These are phyloP conservation scores for Metarhizium guizhouense DNA, from an alignment of 2,329 filamentous ascomycete genomes.

Conservation along the genomic window DNA sequence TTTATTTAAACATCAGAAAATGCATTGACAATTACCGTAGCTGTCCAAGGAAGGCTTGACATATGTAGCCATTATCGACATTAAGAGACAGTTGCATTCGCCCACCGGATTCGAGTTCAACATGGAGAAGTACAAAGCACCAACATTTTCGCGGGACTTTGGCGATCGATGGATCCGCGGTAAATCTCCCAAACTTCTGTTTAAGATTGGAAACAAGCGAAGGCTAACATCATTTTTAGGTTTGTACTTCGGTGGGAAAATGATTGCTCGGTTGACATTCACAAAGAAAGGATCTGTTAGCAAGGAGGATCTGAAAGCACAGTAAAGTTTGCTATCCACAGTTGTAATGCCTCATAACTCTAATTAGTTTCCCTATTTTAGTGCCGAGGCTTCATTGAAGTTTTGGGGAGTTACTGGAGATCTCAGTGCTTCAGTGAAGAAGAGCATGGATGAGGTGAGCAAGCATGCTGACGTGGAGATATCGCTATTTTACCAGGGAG, in stretches of 20 bases:
- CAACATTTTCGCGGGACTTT: background rate
- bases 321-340: background rate
- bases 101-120: background rate
- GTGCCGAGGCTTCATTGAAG: background rate
- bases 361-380: background rate
- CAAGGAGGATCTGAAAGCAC: background rate
- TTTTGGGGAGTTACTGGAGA: background rate
- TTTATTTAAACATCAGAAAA: too few relatives aligned
- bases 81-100: background rate
- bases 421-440: background rate
- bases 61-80: background rate
- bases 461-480: background rate
- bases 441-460: background rate
- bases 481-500: background rate
- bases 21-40: background rate
- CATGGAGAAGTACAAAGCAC: background rate
- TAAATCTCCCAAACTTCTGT: background rate
- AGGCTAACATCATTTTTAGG: background rate
- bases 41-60: background rate
- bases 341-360: background rate
- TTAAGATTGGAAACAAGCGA: background rate
- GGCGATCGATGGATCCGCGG: conserved; percentile 4
- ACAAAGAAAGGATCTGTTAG: background rate
- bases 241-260: background rate
- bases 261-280: background rate